phyloP scores from a whole-genome alignment of 2,329 filamentous ascomycete genomes.

The Ophiostoma novo-ulmi region DNA sequence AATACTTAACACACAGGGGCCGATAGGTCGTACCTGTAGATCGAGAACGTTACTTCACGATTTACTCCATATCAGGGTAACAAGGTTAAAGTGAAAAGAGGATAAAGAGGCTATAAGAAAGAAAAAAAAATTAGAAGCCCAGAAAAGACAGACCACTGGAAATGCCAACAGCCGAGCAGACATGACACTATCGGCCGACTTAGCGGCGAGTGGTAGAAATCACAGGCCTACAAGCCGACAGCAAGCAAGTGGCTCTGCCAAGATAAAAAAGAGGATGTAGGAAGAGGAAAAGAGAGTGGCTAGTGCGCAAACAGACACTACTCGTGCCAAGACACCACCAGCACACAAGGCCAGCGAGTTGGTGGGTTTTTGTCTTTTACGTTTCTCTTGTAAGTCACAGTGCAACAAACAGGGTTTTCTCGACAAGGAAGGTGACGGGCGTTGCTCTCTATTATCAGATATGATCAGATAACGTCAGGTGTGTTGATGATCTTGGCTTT shows the following conservation, averaged over 20 bases:
- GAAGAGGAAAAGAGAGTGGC: not conserved
- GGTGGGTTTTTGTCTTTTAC: not conserved
- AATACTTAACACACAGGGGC: not conserved
- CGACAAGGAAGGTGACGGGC: conserved; percentile 5
- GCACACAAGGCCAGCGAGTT: not conserved
- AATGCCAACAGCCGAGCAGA: not conserved
- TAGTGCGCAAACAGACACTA: not conserved
- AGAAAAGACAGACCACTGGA: not conserved
- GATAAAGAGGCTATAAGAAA: not conserved
- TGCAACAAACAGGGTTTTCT: not conserved
- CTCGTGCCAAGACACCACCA: conserved; percentile 8
- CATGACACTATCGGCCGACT: not conserved
- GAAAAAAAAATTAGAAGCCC: not conserved
- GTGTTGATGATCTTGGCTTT: not conserved
- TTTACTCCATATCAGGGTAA: not conserved
- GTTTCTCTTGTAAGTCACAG: no score
- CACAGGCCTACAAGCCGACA: not conserved
- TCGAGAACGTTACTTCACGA: not conserved
- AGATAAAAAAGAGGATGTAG: not conserved
- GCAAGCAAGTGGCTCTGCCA: not conserved
- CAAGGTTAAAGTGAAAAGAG: no score
- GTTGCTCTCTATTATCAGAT: not conserved
- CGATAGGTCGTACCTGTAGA: not conserved
- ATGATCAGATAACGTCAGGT: not conserved
- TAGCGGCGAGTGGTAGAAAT: not conserved